Percentiles rank a stretch among this genome's conserved stretches.
Conservation (phyloP, 78 protist genomes). For the Dictyostelium intermedium region DNA sequence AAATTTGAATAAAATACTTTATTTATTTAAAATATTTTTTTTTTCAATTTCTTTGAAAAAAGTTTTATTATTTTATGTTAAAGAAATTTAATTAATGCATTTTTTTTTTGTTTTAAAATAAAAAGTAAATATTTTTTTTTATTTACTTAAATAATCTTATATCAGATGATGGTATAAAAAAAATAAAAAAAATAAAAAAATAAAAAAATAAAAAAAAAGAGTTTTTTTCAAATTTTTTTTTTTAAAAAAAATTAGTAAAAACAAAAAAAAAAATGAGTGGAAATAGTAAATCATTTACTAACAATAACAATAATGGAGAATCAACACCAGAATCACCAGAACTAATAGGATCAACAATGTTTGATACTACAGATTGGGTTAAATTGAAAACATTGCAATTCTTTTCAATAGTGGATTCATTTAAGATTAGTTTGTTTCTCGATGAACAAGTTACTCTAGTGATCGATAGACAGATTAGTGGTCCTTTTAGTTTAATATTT, state of each 20-base stretch:
- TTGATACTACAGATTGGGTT: background rate
- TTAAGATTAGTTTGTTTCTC: background rate
- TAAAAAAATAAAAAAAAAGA: too few species aligned
- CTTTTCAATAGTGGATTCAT: background rate
- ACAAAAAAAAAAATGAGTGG: background rate
- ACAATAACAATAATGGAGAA: background rate
- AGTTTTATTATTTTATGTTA: too few species aligned
- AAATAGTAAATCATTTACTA: background rate
- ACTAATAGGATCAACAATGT: background rate
- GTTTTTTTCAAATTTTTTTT: background rate
- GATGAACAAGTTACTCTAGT: background rate
- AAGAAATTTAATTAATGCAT: too few species aligned
- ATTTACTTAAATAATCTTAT: too few species aligned
- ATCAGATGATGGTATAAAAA: too few species aligned
- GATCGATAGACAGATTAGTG: background rate
- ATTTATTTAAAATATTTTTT: too few species aligned
- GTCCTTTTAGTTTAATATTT: conserved; percentile 2
- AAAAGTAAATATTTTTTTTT: too few species aligned
- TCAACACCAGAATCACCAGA: background rate
- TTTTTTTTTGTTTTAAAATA: too few species aligned
- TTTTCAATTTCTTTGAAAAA: too few species aligned
- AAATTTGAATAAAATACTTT: too few species aligned
- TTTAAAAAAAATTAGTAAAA: too few species aligned
- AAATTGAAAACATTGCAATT: conserved; percentile 9
- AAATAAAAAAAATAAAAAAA: too few species aligned